Conservation (phyloP, 805 yeast genomes). For the Candida oleophila region DNA sequence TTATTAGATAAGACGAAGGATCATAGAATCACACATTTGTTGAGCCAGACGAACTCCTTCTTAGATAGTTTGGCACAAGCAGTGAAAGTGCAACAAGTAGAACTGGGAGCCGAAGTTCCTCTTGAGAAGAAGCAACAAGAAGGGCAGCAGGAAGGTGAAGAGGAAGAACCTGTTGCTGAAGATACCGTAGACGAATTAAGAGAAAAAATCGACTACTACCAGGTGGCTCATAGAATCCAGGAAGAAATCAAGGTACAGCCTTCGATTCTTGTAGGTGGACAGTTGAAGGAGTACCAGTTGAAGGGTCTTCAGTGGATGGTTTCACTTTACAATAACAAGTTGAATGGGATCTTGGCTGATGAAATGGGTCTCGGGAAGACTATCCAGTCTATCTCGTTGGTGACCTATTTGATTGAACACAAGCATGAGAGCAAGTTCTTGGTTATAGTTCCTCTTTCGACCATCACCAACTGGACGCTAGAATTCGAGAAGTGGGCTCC, state of each 20-base stretch:
- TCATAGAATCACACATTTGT: slow-evolving; percentile 79
- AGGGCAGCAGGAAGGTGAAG: slow-evolving; percentile 29
- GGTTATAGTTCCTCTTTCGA: slow-evolving; percentile 80
- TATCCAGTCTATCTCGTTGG: slow-evolving; percentile 73
- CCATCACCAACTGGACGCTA: slow-evolving; percentile 80
- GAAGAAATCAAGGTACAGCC: slow-evolving; percentile 72
- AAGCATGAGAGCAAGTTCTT: slow-evolving; percentile 71
- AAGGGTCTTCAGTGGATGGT: slow-evolving; percentile 71
- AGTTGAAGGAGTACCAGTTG: slow-evolving; percentile 71
- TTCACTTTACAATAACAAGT: slow-evolving; percentile 56
- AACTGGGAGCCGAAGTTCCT: slow-evolving; percentile 25
- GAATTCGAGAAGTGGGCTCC: slow-evolving; percentile 93
- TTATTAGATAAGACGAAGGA: slow-evolving; percentile 84
- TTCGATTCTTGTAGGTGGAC: slow-evolving; percentile 69
- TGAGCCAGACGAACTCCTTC: slow-evolving; percentile 76
- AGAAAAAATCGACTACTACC: slow-evolving; percentile 75
- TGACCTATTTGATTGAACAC: slow-evolving; percentile 66
- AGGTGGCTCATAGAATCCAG: slow-evolving; percentile 74
- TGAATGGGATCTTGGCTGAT: slow-evolving; percentile 65
- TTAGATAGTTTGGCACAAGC: slow-evolving; percentile 78
- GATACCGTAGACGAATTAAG: slow-evolving; percentile 51
- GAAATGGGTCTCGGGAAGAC: slow-evolving; percentile 72
- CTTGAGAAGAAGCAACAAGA: slow-evolving; percentile 23
- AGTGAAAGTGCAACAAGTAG: slow-evolving; percentile 72
- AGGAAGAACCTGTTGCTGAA: slow-evolving; percentile 35